A percentile compares a stretch with the other conserved stretches of the same genome.
Conservation (phyloP, 2,329 filamentous ascomycete species). For the Fusarium bactridioides region DNA sequence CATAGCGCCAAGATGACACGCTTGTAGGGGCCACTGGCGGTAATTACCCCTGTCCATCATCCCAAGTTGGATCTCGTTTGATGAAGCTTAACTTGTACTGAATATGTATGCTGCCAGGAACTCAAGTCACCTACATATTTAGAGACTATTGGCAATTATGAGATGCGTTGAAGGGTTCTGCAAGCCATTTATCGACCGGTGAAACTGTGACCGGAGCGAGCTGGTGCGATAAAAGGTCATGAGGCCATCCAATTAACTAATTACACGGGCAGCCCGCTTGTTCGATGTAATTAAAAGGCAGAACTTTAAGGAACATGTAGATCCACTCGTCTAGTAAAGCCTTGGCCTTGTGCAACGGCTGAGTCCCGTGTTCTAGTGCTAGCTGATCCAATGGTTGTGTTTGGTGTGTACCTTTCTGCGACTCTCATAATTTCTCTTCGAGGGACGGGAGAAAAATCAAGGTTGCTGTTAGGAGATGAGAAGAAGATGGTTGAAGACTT, state of each 20-base stretch:
- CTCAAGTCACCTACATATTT: slow-evolving; percentile 2
- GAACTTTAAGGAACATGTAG: slow-evolving; percentile 34
- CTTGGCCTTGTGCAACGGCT: slow-evolving; percentile 31
- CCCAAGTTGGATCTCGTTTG: slow-evolving; percentile 13
- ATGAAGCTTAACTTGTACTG: slow-evolving; percentile 23
- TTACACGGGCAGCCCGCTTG: slow-evolving; percentile 26
- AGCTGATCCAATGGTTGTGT: slow-evolving; percentile 29
- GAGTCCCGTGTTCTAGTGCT: slow-evolving; percentile 29
- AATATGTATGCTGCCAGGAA: not conserved
- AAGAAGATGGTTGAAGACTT: not conserved
- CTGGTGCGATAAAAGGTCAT: slow-evolving; percentile 3
- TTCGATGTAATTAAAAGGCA: slow-evolving; percentile 42
- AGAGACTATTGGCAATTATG: not conserved
- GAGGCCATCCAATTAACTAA: slow-evolving; percentile 31
- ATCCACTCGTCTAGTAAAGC: slow-evolving; percentile 35
- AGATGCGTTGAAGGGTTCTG: not conserved
- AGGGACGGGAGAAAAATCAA: not conserved
- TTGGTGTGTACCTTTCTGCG: slow-evolving; percentile 15
- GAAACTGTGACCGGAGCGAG: not conserved
- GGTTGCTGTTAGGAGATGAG: not conserved
- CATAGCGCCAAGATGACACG: slow-evolving; percentile 28
- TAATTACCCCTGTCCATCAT: slow-evolving; percentile 30
- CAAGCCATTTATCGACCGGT: slow-evolving; percentile 11
- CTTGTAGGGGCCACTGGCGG: slow-evolving; percentile 26
- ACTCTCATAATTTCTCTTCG: slow-evolving; percentile 25